Evolutionary conservation across 176 grass and related monocot genomes (phyloP).

Genomic region (Oryza glaberrima): DNA sequence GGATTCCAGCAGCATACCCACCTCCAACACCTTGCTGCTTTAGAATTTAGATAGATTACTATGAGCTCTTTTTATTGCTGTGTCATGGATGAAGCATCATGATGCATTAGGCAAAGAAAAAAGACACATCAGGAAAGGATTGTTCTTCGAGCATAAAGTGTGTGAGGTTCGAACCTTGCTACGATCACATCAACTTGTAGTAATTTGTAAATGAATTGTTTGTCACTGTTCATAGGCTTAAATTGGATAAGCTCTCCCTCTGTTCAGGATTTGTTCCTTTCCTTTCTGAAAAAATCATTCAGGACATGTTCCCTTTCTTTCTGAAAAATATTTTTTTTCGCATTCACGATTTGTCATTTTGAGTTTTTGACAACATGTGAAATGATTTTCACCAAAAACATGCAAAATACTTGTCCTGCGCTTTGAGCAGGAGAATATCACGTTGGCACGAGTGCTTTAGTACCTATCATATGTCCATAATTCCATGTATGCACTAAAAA

Average conservation of each 20-base stretch:
- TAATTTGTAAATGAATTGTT: background rate
- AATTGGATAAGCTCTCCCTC: background rate
- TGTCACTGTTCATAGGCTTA: background rate
- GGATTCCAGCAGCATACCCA: slow-evolving; percentile 38
- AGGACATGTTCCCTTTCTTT: no score
- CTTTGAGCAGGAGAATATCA: background rate
- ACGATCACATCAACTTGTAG: slow-evolving; percentile 10
- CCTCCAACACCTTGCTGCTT: background rate
- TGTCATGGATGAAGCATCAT: slow-evolving; percentile 29
- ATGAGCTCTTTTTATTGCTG: background rate
- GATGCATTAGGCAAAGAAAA: slow-evolving; percentile 7
- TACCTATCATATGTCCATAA: background rate
- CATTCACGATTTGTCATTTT: background rate
- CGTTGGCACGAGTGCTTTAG: slow-evolving; percentile 14
- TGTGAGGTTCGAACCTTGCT: background rate
- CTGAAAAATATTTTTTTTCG: no score
- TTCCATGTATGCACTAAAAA: background rate
- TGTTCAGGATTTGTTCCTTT: background rate
- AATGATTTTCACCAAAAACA: background rate
- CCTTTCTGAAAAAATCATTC: no score
- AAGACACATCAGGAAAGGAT: background rate
- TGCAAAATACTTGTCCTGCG: background rate
- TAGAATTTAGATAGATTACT: slow-evolving; percentile 25
- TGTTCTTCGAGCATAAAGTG: slow-evolving; percentile 31
- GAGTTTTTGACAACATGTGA: background rate